These are phyloP conservation scores for Plantago rigida DNA, from an alignment of 305 asterid species.

Conservation along the genomic window DNA sequence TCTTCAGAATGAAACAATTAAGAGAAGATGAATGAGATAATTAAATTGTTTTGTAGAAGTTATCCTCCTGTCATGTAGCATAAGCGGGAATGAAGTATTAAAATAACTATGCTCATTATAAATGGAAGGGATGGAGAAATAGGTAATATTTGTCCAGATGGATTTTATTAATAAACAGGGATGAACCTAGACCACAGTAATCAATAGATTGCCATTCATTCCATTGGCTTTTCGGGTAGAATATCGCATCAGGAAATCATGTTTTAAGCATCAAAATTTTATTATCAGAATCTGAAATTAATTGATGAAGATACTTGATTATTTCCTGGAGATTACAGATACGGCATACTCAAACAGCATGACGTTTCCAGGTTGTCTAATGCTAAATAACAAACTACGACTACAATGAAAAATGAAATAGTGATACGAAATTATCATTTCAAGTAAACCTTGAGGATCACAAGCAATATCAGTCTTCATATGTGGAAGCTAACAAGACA, in stretches of 20 bases:
- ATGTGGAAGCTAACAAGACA: too few relatives aligned
- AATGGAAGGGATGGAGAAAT: slow-evolving; percentile 8
- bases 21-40: slow-evolving; percentile 7
- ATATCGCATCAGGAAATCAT: slow-evolving; percentile 17
- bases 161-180: slow-evolving; percentile 21
- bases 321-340: slow-evolving; percentile 13
- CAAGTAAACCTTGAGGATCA: background rate
- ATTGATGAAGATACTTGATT: slow-evolving; percentile 25
- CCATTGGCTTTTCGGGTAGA: slow-evolving; percentile 23
- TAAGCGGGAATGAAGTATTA: slow-evolving; percentile 9
- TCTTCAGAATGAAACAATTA: slow-evolving; percentile 10
- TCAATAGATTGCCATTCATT: slow-evolving; percentile 20
- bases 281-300: slow-evolving; percentile 27
- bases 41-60: background rate
- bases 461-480: too few relatives aligned
- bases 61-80: slow-evolving; percentile 4
- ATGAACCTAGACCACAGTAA: slow-evolving; percentile 23
- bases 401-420: background rate
- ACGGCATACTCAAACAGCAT: background rate
- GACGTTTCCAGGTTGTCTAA: background rate
- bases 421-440: background rate
- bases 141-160: slow-evolving; percentile 19
- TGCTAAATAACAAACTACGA: background rate
- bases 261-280: slow-evolving; percentile 19
- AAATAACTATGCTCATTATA: slow-evolving; percentile 18